Percentiles rank a stretch among this genome's conserved stretches.
Evolutionary conservation across 192 early-diverging fungal species (phyloP).

Genomic region (Jimgerdemannia lactiflua): DNA sequence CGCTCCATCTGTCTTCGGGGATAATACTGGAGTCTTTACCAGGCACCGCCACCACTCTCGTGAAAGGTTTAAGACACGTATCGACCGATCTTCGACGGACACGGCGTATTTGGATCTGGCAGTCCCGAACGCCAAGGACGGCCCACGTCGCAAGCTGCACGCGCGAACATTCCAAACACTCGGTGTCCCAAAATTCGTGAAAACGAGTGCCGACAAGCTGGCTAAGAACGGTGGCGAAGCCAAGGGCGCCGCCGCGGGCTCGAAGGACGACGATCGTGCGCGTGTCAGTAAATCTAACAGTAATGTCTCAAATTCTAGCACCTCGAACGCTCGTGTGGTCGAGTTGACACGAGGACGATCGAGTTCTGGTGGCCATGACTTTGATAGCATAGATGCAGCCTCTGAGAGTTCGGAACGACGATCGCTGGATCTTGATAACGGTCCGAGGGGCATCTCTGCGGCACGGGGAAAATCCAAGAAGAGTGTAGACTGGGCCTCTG

Average conservation of each 20-base stretch:
- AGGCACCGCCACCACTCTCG: background rate
- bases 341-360: background rate
- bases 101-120: constrained; percentile 24
- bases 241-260: background rate
- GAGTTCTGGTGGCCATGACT: background rate
- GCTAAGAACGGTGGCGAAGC: background rate
- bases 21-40: background rate
- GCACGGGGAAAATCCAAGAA: constrained; percentile 31
- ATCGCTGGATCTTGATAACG: constrained; percentile 6
- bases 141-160: background rate
- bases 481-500: constrained; percentile 34
- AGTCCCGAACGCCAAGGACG: background rate
- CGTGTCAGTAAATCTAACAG: background rate
- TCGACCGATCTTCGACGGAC: background rate
- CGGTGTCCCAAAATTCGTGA: background rate
- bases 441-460: constrained; percentile 29
- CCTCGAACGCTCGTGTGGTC: background rate
- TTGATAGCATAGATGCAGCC: background rate
- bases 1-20: background rate
- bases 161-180: background rate
- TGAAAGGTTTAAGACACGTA: background rate
- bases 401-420: background rate
- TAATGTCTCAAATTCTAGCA: background rate
- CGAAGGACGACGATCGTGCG: background rate
- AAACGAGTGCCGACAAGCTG: background rate